These are phyloP conservation scores for Dipodascus albidus DNA, from an alignment of 805 yeast genomes.

Conservation along the genomic window DNA sequence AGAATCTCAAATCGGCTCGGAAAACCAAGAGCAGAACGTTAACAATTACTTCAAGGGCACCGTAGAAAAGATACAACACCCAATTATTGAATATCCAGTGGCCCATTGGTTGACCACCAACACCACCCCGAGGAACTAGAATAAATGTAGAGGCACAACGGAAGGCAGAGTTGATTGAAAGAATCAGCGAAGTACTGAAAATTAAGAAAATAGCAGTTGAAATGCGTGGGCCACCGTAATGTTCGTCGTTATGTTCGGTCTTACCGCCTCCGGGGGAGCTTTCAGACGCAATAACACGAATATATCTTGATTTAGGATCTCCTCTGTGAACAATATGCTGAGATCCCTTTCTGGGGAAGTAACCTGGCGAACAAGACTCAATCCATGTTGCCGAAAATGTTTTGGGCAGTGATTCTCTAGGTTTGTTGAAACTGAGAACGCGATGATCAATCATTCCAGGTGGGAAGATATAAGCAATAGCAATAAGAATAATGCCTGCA, in stretches of 20 bases:
- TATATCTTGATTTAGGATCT: constrained; percentile 34
- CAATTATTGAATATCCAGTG: constrained; percentile 35
- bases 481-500: constrained; percentile 38
- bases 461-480: constrained; percentile 40
- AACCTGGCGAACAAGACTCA: constrained; percentile 45
- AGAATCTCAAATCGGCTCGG: constrained; percentile 66
- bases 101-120: constrained; percentile 7
- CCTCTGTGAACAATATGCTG: constrained; percentile 28
- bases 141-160: constrained; percentile 24
- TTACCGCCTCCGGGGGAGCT: constrained; percentile 31
- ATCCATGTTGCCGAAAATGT: constrained; percentile 67
- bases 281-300: constrained; percentile 51
- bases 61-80: constrained; percentile 60
- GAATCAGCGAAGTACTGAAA: constrained; percentile 11
- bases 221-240: constrained; percentile 23
- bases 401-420: constrained; percentile 17
- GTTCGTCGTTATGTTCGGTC: constrained; percentile 33
- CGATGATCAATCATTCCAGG: constrained; percentile 41
- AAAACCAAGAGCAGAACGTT: constrained; percentile 46
- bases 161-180: constrained; percentile 21
- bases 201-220: constrained; percentile 32
- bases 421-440: constrained; percentile 8
- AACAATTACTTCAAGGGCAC: constrained; percentile 49
- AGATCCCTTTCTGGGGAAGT: constrained; percentile 47
- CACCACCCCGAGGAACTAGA: constrained; percentile 12